Conservation (phyloP, 345 rosid species). For the Dovyalis caffra region DNA sequence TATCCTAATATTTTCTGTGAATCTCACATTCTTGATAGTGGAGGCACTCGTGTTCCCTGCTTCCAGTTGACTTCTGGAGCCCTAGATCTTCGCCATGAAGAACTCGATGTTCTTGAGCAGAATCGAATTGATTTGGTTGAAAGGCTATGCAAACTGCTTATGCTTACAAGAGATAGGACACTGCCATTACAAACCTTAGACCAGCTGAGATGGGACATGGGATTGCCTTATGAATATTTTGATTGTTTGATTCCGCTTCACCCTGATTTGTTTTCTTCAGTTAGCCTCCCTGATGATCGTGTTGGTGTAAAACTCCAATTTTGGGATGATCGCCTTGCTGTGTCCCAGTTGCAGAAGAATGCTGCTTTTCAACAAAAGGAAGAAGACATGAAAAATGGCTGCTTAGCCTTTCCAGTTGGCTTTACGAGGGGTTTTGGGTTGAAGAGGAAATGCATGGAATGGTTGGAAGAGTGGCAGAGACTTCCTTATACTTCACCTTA, state of each 20-base stretch:
- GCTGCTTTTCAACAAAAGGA: conserved; percentile 30
- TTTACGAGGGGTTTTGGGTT: conserved; percentile 83
- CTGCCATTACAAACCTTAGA: conserved; percentile 74
- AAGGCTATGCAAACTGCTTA: conserved; percentile 67
- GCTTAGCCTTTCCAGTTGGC: conserved; percentile 58
- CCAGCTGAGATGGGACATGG: conserved; percentile 83
- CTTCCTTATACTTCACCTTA: conserved; percentile 82
- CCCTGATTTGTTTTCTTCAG: conserved; percentile 49
- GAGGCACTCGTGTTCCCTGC: conserved; percentile 74
- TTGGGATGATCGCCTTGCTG: conserved; percentile 60
- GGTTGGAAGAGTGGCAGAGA: conserved; percentile 85
- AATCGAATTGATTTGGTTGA: conserved; percentile 35
- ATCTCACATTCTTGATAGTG: conserved; percentile 52
- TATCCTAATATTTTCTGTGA: conserved; percentile 65
- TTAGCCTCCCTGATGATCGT: conserved; percentile 50
- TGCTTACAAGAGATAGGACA: conserved; percentile 59
- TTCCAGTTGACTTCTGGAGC: conserved; percentile 63
- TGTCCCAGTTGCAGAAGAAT: conserved; percentile 52
- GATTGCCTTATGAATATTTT: conserved; percentile 66
- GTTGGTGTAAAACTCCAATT: conserved; percentile 51
- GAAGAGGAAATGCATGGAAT: conserved; percentile 69
- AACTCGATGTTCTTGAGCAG: conserved; percentile 25
- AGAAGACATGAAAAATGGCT: conserved; percentile 24
- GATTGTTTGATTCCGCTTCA: conserved; percentile 38
- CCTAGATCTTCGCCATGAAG: conserved; percentile 40